A percentile compares a stretch with the other conserved stretches of the same genome.
These are phyloP conservation scores for Candida rishiriensis DNA, from an alignment of 805 yeast species.

Conservation along the genomic window DNA sequence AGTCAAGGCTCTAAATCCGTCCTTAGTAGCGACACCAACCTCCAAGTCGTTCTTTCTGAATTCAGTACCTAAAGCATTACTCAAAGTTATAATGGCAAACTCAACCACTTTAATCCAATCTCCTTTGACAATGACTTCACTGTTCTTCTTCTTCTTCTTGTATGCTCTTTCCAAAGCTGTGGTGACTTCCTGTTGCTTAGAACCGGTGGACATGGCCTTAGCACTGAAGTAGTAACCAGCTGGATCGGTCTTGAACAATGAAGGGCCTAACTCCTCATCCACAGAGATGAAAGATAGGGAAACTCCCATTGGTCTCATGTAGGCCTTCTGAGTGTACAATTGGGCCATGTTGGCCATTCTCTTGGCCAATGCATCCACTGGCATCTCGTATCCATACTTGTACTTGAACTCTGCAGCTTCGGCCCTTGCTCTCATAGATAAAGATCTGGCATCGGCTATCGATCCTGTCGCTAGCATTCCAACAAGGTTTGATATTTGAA, in stretches of 20 bases:
- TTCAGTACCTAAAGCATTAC: constrained; percentile 85
- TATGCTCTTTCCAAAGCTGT: constrained; percentile 86
- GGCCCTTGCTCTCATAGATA: constrained; percentile 84
- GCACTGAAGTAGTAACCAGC: constrained; percentile 94
- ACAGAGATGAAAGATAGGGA: constrained; percentile 83
- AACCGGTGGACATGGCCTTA: constrained; percentile 92
- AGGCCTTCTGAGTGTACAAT: constrained; percentile 94
- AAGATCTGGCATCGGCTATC: constrained; percentile 91
- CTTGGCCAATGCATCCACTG: constrained; percentile 86
- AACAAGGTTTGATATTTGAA: constrained; percentile 71
- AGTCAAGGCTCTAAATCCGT: constrained; percentile 65
- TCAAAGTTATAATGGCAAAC: constrained; percentile 78
- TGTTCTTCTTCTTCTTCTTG: constrained; percentile 48
- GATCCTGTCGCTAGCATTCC: constrained; percentile 95
- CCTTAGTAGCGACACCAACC: constrained; percentile 78
- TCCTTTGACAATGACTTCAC: constrained; percentile 60
- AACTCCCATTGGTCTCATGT: constrained; percentile 97
- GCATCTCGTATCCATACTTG: constrained; percentile 95
- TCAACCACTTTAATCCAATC: constrained; percentile 89
- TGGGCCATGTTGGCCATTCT: constrained; percentile 95
- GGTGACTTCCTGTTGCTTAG: constrained; percentile 93
- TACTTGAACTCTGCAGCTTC: constrained; percentile 95
- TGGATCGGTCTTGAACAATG: constrained; percentile 89
- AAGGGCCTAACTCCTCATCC: constrained; percentile 89
- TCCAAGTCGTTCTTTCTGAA: constrained; percentile 92